Base-by-base conservation (phyloP, 2,329 filamentous ascomycete genomes). In the Pyrenochaeta sp. region DNA sequence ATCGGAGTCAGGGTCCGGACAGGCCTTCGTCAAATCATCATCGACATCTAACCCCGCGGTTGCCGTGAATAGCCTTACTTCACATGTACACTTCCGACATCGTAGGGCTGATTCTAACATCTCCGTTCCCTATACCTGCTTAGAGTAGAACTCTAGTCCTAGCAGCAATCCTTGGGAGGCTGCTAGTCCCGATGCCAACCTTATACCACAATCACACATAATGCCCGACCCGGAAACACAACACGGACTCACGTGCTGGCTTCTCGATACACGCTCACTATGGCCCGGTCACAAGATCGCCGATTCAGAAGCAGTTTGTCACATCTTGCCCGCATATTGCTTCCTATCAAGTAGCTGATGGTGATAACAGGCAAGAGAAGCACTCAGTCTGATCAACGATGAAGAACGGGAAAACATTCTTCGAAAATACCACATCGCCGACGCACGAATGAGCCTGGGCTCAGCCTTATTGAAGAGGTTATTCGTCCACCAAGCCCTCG, bases 381-480 rank as follows among this genome's bases (percentile, higher is more conserved):
- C 76, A 10, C 73, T 84, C 54, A 43, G 66, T 1, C 67, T 83
- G 19, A 69, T 84, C 59, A 78, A 75, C 42, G 66, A 78, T 1
- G 78, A 84, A 9, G 90, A 92, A 72, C 85, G 84, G 59, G 74
- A 83, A 50, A 77, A 78, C 13, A 84, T 89, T 32, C 81, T 88
- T 8, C 82, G 82, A 56, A 91, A 87, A 78, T 86, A 87, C 78
- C 86, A 89, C 74, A 80, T 89, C 66, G 82, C 85, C 71, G 91
- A 93, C 77, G 91, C 91, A 52, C 90, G 90, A 73, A 90, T 93
- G 84, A 85, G 86, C 48, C 83, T 94, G 42, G 89, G 79, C 25
- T 93, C 91, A 19, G 85, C 88, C 43, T 84, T 94, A 49, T 82
- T 93, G 58, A 94, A 94, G 80, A 88, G 90, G 54, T 84, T 88